Percentiles rank a stretch among this genome's conserved stretches.
Conservation (phyloP, 352 stramenopile genomes). For the Phytophthora hybrid region DNA sequence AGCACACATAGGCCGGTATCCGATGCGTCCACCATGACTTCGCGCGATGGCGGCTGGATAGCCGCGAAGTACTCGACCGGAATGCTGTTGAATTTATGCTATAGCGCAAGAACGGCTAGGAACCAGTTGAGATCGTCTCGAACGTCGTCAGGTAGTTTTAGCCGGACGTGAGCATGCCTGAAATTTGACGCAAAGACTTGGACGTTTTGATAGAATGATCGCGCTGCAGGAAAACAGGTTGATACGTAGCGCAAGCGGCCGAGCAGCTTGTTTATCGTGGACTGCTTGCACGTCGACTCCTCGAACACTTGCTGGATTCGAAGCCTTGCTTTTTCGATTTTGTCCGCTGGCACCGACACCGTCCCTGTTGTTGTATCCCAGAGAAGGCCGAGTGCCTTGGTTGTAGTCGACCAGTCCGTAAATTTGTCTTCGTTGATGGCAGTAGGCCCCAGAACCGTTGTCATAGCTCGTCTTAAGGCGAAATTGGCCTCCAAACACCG, state of each 20-base stretch:
- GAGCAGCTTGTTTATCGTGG: slow-evolving; percentile 5
- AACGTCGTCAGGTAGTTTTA: background rate
- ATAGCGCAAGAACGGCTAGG: background rate
- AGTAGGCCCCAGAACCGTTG: background rate
- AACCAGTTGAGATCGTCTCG: slow-evolving; percentile 14
- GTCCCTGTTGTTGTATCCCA: slow-evolving; percentile 5
- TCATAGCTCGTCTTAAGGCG: slow-evolving; percentile 3
- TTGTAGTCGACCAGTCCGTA: slow-evolving; percentile 8
- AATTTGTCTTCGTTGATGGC: slow-evolving; percentile 19
- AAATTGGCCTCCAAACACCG: slow-evolving; percentile 10
- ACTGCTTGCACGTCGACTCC: background rate
- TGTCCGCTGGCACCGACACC: slow-evolving; percentile 7
- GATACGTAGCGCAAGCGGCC: slow-evolving; percentile 13
- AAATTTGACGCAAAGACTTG: slow-evolving; percentile 10
- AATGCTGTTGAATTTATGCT: slow-evolving; percentile 8
- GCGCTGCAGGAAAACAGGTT: slow-evolving; percentile 12
- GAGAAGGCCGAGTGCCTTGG: slow-evolving; percentile 6
- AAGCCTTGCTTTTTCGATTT: background rate
- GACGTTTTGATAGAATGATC: slow-evolving; percentile 21
- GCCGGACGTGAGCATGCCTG: background rate
- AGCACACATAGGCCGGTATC: slow-evolving; percentile 7
- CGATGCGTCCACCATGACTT: slow-evolving; percentile 24
- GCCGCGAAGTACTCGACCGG: slow-evolving; percentile 10
- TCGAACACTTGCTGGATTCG: background rate
- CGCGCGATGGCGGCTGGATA: background rate